Evolutionary conservation across 2,329 filamentous ascomycete genomes (phyloP).

Genomic region (Botrytis byssoidea): DNA sequence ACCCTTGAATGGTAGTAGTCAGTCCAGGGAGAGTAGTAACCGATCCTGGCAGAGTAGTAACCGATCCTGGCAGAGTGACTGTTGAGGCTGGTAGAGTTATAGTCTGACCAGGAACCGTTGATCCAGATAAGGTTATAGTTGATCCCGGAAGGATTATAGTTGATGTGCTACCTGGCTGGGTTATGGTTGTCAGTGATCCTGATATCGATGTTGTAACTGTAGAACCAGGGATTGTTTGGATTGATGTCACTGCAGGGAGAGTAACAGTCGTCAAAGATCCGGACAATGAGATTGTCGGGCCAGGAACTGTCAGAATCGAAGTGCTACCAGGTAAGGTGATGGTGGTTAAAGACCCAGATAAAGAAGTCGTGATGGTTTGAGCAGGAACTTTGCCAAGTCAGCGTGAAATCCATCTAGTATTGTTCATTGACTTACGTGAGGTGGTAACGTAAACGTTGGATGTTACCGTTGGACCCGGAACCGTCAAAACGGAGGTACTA

Average conservation of each 20-base stretch:
- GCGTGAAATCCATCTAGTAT: neutral
- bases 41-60: conserved; percentile 9
- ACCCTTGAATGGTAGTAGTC: conserved; percentile 24
- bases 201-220: conserved; percentile 24
- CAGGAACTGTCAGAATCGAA: neutral
- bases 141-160: neutral
- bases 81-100: neutral
- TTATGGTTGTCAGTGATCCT: conserved; percentile 23
- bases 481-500: conserved; percentile 6
- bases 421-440: neutral
- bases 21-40: too few relatives aligned
- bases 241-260: neutral
- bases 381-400: neutral
- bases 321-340: conserved; percentile 18
- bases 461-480: neutral
- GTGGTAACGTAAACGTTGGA: neutral
- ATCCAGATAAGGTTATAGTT: conserved; percentile 6
- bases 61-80: neutral
- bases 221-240: conserved; percentile 14
- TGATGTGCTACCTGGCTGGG: conserved; percentile 16
- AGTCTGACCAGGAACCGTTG: neutral
- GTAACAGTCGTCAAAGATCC: neutral
- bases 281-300: conserved; percentile 8
- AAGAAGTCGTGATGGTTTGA: conserved; percentile 15
- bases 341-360: conserved; percentile 25